Evolutionary conservation across 192 early-diverging fungal species (phyloP).

Genomic region (Paraglomus brasilianum): DNA sequence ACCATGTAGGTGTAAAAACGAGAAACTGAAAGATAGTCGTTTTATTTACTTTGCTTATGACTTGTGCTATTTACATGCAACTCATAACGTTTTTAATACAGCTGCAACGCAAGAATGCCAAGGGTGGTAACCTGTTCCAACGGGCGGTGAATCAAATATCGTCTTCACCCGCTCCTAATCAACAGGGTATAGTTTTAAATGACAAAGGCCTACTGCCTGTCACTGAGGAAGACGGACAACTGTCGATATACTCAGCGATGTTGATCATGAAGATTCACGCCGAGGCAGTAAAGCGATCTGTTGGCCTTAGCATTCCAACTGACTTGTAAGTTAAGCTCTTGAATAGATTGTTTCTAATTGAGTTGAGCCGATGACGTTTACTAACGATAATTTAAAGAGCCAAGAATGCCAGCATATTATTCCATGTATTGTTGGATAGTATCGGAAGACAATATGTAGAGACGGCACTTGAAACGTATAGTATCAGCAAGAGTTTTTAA

Average conservation of each 20-base stretch:
- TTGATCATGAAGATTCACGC: slow-evolving; percentile 70
- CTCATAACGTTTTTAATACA: too few relatives aligned
- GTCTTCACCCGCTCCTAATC: slow-evolving; percentile 11
- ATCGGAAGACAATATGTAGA: slow-evolving; percentile 85
- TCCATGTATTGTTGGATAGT: slow-evolving; percentile 71
- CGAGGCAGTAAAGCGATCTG: slow-evolving; percentile 74
- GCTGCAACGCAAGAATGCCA: slow-evolving; percentile 9
- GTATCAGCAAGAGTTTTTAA: too few relatives aligned
- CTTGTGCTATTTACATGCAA: too few relatives aligned
- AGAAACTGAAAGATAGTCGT: too few relatives aligned
- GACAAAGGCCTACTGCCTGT: slow-evolving; percentile 27
- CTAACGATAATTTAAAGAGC: too few relatives aligned
- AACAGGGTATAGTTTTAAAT: slow-evolving; percentile 1
- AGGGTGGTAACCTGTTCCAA: slow-evolving; percentile 7
- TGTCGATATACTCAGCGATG: slow-evolving; percentile 47
- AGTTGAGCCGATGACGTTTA: too few relatives aligned
- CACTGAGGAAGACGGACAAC: slow-evolving; percentile 38
- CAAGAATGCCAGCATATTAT: slow-evolving; percentile 63
- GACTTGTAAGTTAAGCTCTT: slow-evolving; percentile 50
- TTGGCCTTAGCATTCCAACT: slow-evolving; percentile 67
- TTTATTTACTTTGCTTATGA: too few relatives aligned
- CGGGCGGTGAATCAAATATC: slow-evolving; percentile 31
- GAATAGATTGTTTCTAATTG: not conserved
- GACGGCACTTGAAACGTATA: slow-evolving; percentile 72
- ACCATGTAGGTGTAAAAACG: slow-evolving; percentile 39